Percentiles rank a stretch among this genome's conserved stretches.
These are phyloP conservation scores for Exophiala lecanii-corni DNA, from an alignment of 2,329 filamentous ascomycete genomes.

Conservation along the genomic window DNA sequence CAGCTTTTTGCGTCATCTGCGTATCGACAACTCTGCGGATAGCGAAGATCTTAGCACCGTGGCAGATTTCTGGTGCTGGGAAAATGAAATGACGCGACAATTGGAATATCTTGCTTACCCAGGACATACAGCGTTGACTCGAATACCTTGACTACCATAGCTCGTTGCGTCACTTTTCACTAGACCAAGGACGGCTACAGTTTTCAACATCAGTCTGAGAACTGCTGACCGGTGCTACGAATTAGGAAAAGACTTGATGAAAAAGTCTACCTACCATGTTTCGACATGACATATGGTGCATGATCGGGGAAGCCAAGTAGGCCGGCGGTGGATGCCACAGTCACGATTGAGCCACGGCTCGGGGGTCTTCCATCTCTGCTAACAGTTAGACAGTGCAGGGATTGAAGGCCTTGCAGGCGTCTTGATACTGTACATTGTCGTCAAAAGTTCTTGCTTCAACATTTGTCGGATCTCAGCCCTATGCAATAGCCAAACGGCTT, in stretches of 20 bases:
- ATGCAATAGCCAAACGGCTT: not conserved
- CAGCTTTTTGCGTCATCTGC: no score
- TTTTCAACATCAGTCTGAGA: slow-evolving; percentile 55
- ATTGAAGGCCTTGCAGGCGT: no score
- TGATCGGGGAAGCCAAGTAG: slow-evolving; percentile 41
- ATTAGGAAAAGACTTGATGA: no score
- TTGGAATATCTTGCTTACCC: slow-evolving; percentile 30
- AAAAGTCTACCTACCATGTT: slow-evolving; percentile 50
- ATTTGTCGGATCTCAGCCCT: not conserved
- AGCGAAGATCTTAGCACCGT: no score
- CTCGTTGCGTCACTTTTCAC: slow-evolving; percentile 50
- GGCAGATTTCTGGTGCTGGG: no score
- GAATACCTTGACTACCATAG: slow-evolving; percentile 75
- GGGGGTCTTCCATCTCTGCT: slow-evolving; percentile 31
- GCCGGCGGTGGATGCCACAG: slow-evolving; percentile 50
- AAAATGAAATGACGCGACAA: no score
- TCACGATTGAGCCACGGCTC: slow-evolving; percentile 47
- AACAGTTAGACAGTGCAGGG: no score
- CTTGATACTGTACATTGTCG: no score
- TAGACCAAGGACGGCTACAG: slow-evolving; percentile 49
- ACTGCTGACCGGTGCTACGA: no score
- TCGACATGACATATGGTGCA: slow-evolving; percentile 39
- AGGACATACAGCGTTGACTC: slow-evolving; percentile 59
- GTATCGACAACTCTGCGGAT: no score
- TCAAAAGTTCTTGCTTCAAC: slow-evolving; percentile 1